Base-by-base conservation (phyloP, 2,329 filamentous ascomycete species). In the Monilinia fructigena region DNA sequence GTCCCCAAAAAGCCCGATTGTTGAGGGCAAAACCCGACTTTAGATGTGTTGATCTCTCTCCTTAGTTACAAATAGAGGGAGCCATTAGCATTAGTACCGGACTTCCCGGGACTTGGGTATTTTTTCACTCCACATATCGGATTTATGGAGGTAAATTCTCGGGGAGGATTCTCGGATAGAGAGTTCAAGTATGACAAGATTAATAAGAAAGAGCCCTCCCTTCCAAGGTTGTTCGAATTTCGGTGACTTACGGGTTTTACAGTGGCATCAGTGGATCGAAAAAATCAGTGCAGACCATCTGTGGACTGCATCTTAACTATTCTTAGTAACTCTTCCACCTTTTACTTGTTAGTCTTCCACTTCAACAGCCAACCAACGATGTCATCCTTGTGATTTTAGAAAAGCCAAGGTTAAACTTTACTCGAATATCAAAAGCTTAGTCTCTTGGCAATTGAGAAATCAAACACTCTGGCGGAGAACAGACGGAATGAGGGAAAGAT, bases 111-210 rank as follows among this genome's bases (percentile, higher is more conserved):
- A 50, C 5, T 45, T 50, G 35, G 42, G 42, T 38, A 23, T 28
- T 48, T 35, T 23, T 48, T 28, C n/a, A 60, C 58, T 60, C 58
- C 58, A 50, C 58, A 60, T 38, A 18, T 60, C 58, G 42, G 42
- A 35, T 48, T 35, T 23, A 11, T 31, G 55, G 55, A 38, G 58
- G 58, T 50, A 35, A n/a, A 60, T 50, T 60, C 45, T 60, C 45
- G 58, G 58, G 20, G 38, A 7, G 6, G 31, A 35, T 35, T 35
- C 31, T 35, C 31, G 31, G 31, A 35, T 35, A 35, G 31, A 23
- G 28, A 50, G 28, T 38, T 60, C 58, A 20, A 42, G 40, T 42
- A 16, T 42, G 40, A 42, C 40, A 42, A 18, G 40, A 42, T 42
- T 16, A 42, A 42, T 14, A 6, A 35, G 31, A 35, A 59, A 10